Evolutionary conservation across 345 rosid species (phyloP), one percentile per base, ranked within the genome.

Genomic region (Citrus medica): DNA sequence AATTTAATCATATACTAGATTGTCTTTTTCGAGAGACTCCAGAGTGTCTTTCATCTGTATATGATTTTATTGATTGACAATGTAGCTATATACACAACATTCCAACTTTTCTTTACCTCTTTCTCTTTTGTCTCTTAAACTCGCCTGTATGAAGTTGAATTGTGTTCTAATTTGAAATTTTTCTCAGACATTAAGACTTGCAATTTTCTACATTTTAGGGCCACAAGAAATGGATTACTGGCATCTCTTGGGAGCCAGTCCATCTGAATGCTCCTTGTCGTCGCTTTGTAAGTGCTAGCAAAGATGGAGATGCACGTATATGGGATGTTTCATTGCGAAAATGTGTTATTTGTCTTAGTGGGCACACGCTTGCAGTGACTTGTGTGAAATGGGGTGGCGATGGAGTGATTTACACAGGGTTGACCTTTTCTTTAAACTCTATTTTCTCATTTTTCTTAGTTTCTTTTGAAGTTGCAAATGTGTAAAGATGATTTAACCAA

Each of bases 381-480:
- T 94, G 98, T 78, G 99, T 96, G 58, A 96, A 94, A 82, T 96
- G 99, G 99, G 97, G 98, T 6, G 99, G 99, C 74, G 99, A 94
- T 37, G 98, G 97, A 62, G 80, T 90, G 71, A 92, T 96, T 32
- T 94, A 94, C 82, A 96, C 98, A 56, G 97, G 99, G 98, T 94
- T 89, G 66, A 76, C 35, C 48, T 76, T 76, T 61, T 71, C 14
- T 51, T 75, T 53, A 35, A 5, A 22, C 76, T 56, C 51, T 30
- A 22, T 66, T 71, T 81, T 22, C 8, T 46, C 30, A 9, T 37
- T 42, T 42, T 67, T 32, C 8, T 46, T 24, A 9, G n/a, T 42
- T 66, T 32, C 13, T 61, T 76, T 46, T 58, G 7, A 55, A 27
- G 33, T 25, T 22, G 17, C n/a, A 58, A 48, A 12, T 37, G 32